A percentile compares a stretch with the other conserved stretches of the same genome.
These are phyloP conservation scores for Gymnopilus junonius DNA, from an alignment of 768 basidiomycete species.

Conservation along the genomic window DNA sequence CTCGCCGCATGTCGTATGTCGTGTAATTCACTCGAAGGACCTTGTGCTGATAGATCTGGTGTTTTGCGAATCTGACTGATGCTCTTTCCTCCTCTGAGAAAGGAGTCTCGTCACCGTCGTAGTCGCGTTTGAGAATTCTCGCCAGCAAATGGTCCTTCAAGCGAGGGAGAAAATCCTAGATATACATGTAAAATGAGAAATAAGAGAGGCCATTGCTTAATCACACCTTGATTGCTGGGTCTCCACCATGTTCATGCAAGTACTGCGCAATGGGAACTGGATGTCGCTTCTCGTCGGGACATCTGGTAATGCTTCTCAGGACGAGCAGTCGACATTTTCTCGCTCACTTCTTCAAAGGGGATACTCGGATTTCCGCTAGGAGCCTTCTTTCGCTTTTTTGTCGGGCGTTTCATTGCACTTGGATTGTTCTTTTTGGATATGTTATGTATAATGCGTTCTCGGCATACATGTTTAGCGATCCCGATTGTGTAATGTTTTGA, in stretches of 20 bases:
- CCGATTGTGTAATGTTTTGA: conserved; percentile 8
- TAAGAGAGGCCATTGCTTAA: neutral
- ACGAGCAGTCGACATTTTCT: conserved; percentile 4
- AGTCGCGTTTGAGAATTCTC: conserved; percentile 21
- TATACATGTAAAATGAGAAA: neutral
- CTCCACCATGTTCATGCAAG: conserved; percentile 19
- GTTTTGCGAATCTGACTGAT: conserved; percentile 24
- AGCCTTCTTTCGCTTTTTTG: neutral
- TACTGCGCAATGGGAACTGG: conserved; percentile 15
- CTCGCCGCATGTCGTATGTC: conserved; percentile 45
- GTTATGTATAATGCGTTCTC: conserved; percentile 20
- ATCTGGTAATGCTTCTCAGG: conserved; percentile 21
- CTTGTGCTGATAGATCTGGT: conserved; percentile 33
- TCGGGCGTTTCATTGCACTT: neutral
- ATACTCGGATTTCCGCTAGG: neutral
- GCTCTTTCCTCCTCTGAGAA: conserved; percentile 19
- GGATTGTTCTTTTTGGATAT: conserved; percentile 6
- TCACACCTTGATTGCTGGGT: conserved; percentile 34
- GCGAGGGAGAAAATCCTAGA: conserved; percentile 30
- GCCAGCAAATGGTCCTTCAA: conserved; percentile 34
- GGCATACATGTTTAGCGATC: conserved; percentile 16
- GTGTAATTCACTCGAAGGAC: conserved; percentile 43
- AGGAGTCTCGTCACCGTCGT: conserved; percentile 25
- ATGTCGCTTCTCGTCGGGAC: conserved; percentile 11
- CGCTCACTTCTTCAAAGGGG: conserved; percentile 1